These are phyloP conservation scores for Waltergamsia citrina DNA, from an alignment of 2,329 filamentous ascomycete genomes.

Conservation along the genomic window DNA sequence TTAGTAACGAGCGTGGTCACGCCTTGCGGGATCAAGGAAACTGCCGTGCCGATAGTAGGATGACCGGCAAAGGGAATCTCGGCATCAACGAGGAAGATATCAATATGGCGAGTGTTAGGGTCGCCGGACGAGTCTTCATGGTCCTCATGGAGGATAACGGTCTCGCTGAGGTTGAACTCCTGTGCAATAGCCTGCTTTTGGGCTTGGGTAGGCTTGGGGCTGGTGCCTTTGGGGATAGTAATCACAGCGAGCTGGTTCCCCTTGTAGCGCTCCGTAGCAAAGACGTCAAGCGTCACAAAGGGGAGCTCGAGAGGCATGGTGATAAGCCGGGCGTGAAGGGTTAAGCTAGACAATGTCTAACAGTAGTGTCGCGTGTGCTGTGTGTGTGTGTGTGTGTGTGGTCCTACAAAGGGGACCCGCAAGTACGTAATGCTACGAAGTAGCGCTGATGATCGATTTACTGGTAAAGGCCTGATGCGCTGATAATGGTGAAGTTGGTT, in stretches of 20 bases:
- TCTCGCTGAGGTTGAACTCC: constrained; percentile 58
- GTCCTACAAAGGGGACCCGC: too few species aligned
- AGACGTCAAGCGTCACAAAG: constrained; percentile 49
- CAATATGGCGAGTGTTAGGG: constrained; percentile 28
- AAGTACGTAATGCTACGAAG: too few species aligned
- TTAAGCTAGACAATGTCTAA: too few species aligned
- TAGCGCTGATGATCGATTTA: too few species aligned
- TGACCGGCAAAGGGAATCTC: constrained; percentile 56
- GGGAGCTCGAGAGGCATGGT: constrained; percentile 21
- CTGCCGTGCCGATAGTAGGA: constrained; percentile 48
- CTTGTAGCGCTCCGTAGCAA: constrained; percentile 37
- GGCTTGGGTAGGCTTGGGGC: constrained; percentile 31
- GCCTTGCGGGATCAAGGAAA: constrained; percentile 31
- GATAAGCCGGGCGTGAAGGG: not conserved
- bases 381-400: too few species aligned
- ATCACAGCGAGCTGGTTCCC: constrained; percentile 56
- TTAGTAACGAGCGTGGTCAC: constrained; percentile 40
- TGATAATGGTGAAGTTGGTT: too few species aligned
- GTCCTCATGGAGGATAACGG: constrained; percentile 49
- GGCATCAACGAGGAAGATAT: constrained; percentile 46
- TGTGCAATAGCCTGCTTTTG: constrained; percentile 49
- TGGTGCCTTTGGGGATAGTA: constrained; percentile 31
- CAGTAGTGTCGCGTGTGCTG: too few species aligned
- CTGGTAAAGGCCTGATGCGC: too few species aligned
- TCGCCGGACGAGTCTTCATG: constrained; percentile 13